These are phyloP conservation scores for Boletus tylopilopsis DNA, from an alignment of 768 basidiomycete genomes.

Conservation along the genomic window DNA sequence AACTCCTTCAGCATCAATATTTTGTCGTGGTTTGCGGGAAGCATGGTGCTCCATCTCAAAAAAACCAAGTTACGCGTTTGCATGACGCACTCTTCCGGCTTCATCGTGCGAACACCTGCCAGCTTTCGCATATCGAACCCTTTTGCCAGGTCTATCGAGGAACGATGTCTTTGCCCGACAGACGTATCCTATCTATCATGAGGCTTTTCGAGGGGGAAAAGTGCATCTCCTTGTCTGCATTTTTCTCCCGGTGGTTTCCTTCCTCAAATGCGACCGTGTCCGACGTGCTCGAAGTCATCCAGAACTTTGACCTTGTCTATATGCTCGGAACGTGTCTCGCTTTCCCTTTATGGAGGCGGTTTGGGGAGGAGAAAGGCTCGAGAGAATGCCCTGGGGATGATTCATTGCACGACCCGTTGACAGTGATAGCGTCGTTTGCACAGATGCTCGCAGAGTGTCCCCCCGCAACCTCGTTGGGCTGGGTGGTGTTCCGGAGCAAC, in stretches of 20 bases:
- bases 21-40: slow-evolving; percentile 49
- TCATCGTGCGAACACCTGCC: slow-evolving; percentile 81
- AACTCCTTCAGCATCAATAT: slow-evolving; percentile 63
- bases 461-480: slow-evolving; percentile 56
- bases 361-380: slow-evolving; percentile 36
- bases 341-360: slow-evolving; percentile 64
- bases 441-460: slow-evolving; percentile 58
- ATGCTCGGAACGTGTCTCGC: slow-evolving; percentile 71
- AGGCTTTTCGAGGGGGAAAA: slow-evolving; percentile 72
- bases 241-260: slow-evolving; percentile 67
- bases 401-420: slow-evolving; percentile 75
- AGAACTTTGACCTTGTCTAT: slow-evolving; percentile 60
- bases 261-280: slow-evolving; percentile 40
- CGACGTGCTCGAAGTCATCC: slow-evolving; percentile 60
- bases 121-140: slow-evolving; percentile 77
- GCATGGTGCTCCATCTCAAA: slow-evolving; percentile 24
- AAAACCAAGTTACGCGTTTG: slow-evolving; percentile 50
- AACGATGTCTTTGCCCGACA: slow-evolving; percentile 63
- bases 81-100: slow-evolving; percentile 66
- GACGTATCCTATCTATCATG: slow-evolving; percentile 68
- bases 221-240: slow-evolving; percentile 55
- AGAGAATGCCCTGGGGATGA: slow-evolving; percentile 30
- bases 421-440: slow-evolving; percentile 64
- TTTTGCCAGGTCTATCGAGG: slow-evolving; percentile 73
- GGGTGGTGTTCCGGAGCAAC: slow-evolving; percentile 86